These are phyloP conservation scores for Pterocarpus macrocarpus DNA, from an alignment of 306 rosid genomes.

Conservation along the genomic window DNA sequence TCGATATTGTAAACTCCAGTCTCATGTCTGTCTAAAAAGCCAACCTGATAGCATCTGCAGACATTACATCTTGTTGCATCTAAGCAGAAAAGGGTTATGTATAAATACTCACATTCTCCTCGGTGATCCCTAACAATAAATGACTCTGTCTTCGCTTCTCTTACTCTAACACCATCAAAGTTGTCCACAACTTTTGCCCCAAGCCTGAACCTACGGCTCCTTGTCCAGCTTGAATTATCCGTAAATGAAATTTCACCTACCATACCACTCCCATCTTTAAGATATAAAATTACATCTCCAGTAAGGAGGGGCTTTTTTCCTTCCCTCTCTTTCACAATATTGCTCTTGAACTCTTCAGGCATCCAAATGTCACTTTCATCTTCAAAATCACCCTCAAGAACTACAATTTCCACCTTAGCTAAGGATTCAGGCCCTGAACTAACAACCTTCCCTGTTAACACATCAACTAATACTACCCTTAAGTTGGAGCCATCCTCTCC, in stretches of 20 bases:
- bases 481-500: constrained; percentile 79
- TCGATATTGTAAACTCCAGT: constrained; percentile 1
- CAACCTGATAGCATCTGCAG: constrained; percentile 34
- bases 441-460: constrained; percentile 63
- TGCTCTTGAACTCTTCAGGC: constrained; percentile 83
- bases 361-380: constrained; percentile 86
- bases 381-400: constrained; percentile 98
- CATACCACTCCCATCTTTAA: constrained; percentile 77
- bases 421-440: constrained; percentile 80
- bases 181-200: constrained; percentile 87
- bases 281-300: constrained; percentile 83
- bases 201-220: constrained; percentile 94
- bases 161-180: constrained; percentile 72
- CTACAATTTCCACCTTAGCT: constrained; percentile 93
- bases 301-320: constrained; percentile 95
- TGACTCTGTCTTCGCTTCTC: constrained; percentile 90
- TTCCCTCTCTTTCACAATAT: constrained; percentile 93
- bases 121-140: constrained; percentile 96
- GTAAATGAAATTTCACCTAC: constrained; percentile 90
- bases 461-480: constrained; percentile 77
- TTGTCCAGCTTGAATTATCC: constrained; percentile 99
- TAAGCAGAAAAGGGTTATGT: constrained; percentile 38
- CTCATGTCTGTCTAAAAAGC: constrained; percentile 18
- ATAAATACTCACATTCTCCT: constrained; percentile 89
- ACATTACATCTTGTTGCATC: constrained; percentile 31